phyloP scores from a whole-genome alignment of 805 yeast species.

The Saitoella complicata region DNA sequence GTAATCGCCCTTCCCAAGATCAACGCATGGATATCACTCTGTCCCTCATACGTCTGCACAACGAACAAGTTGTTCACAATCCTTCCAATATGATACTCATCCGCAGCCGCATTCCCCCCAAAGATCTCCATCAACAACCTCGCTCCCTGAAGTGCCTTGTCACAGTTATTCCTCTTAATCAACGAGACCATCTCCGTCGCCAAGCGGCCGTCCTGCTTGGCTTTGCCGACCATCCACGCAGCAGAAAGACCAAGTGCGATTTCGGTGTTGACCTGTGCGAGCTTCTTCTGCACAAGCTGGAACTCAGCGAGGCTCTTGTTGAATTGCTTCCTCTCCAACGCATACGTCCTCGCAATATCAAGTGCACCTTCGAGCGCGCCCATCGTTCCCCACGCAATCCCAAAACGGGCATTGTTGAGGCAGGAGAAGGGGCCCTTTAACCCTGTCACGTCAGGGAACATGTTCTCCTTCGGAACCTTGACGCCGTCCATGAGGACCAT shows the following conservation, averaged over 20 bases:
- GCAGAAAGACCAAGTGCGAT: conserved; percentile 25
- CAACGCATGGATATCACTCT: conserved; percentile 28
- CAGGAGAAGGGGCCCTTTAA: conserved; percentile 32
- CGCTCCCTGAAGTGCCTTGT: conserved; percentile 24
- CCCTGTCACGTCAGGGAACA: conserved; percentile 24
- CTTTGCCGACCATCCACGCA: conserved; percentile 26
- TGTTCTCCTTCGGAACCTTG: conserved; percentile 28
- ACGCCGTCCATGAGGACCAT: conserved; percentile 29
- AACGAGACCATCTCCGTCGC: conserved; percentile 30
- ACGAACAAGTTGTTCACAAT: conserved; percentile 28
- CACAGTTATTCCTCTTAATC: conserved; percentile 30
- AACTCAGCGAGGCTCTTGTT: conserved; percentile 25
- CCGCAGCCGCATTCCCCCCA: conserved; percentile 30
- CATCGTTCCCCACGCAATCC: conserved; percentile 30
- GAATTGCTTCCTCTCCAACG: conserved; percentile 27
- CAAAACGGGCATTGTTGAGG: conserved; percentile 27
- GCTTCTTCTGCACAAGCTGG: conserved; percentile 28
- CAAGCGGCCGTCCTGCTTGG: conserved; percentile 23
- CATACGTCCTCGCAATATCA: conserved; percentile 22
- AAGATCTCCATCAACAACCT: conserved; percentile 28
- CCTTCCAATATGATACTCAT: conserved; percentile 29
- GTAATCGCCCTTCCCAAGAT: conserved; percentile 29
- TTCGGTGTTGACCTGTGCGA: conserved; percentile 29
- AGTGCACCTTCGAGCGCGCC: conserved; percentile 29
- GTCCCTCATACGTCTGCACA: conserved; percentile 25